Evolutionary conservation across 768 basidiomycete species (phyloP).

Genomic region (Pleurotus citrinopileatus): DNA sequence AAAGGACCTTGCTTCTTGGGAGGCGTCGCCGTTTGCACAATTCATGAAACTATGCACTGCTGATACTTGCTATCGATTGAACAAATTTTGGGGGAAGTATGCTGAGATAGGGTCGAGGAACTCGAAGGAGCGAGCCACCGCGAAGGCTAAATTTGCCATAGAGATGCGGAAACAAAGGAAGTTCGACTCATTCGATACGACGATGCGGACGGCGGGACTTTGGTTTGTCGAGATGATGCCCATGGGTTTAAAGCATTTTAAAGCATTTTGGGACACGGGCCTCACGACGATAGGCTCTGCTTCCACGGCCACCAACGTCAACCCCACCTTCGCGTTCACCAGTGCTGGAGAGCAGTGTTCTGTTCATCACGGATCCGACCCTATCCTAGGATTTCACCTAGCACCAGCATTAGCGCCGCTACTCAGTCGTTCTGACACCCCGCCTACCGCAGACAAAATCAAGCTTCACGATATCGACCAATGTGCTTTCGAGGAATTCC

Average conservation of each 20-base stretch:
- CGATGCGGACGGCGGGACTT: conserved; percentile 35
- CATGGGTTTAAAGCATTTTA: conserved; percentile 19
- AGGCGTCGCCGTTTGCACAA: conserved; percentile 31
- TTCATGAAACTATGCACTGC: conserved; percentile 35
- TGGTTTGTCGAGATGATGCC: conserved; percentile 17
- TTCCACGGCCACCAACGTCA: conserved; percentile 27
- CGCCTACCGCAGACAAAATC: conserved; percentile 6
- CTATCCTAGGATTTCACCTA: conserved; percentile 39
- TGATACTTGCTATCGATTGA: conserved; percentile 36
- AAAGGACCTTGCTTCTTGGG: conserved; percentile 33
- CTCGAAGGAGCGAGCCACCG: conserved; percentile 18
- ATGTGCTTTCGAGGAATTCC: conserved; percentile 31
- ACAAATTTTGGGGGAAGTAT: conserved; percentile 37
- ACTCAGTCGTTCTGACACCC: conserved; percentile 5
- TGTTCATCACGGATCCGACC: conserved; percentile 44
- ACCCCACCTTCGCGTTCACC: conserved; percentile 46
- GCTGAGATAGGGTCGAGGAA: conserved; percentile 23
- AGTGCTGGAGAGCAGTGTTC: conserved; percentile 32
- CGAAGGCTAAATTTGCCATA: conserved; percentile 17
- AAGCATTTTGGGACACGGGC: conserved; percentile 40
- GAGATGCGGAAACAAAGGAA: conserved; percentile 17
- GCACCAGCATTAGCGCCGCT: conserved; percentile 25
- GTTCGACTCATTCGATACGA: conserved; percentile 2
- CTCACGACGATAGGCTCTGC: conserved; percentile 23
- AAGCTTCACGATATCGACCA: conserved; percentile 22